phyloP scores from a whole-genome alignment of 345 rosid genomes.

The Moricandia arvensis region DNA sequence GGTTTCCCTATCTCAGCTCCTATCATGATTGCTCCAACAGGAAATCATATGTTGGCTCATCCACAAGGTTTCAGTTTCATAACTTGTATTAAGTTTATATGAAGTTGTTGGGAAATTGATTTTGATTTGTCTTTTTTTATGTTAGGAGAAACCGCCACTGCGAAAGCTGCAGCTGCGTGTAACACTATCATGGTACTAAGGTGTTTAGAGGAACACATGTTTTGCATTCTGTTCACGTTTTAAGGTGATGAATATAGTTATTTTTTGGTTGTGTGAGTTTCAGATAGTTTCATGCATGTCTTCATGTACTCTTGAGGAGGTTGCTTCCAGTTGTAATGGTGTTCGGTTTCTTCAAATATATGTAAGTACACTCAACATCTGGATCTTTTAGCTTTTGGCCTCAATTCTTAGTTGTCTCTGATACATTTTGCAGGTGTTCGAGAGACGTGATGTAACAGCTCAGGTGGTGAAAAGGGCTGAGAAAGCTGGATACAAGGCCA shows the following conservation, averaged over 20 bases:
- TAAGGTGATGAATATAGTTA: background rate
- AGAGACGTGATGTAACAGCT: conserved; percentile 57
- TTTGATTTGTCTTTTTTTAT: conserved; percentile 21
- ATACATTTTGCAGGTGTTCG: conserved; percentile 49
- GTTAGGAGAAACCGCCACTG: conserved; percentile 85
- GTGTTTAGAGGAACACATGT: background rate
- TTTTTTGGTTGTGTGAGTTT: background rate
- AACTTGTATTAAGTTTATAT: background rate
- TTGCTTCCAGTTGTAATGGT: conserved; percentile 80
- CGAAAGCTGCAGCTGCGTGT: conserved; percentile 81
- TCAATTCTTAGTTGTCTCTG: background rate
- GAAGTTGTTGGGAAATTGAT: background rate
- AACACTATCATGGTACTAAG: conserved; percentile 74
- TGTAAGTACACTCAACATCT: conserved; percentile 35
- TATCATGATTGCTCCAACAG: conserved; percentile 75
- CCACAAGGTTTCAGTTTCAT: conserved; percentile 53
- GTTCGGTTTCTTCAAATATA: conserved; percentile 77
- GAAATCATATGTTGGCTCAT: conserved; percentile 62
- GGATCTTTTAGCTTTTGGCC: background rate
- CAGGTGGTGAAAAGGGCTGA: conserved; percentile 73
- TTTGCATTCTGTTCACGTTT: background rate
- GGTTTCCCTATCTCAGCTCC: conserved; percentile 67
- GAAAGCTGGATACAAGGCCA: conserved; percentile 73
- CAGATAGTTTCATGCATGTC: conserved; percentile 68
- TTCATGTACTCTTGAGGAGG: conserved; percentile 70